Percentiles rank a stretch among this genome's conserved stretches.
Evolutionary conservation across 306 rosid genomes (phyloP).

Genomic region (Quercus agrifolia): DNA sequence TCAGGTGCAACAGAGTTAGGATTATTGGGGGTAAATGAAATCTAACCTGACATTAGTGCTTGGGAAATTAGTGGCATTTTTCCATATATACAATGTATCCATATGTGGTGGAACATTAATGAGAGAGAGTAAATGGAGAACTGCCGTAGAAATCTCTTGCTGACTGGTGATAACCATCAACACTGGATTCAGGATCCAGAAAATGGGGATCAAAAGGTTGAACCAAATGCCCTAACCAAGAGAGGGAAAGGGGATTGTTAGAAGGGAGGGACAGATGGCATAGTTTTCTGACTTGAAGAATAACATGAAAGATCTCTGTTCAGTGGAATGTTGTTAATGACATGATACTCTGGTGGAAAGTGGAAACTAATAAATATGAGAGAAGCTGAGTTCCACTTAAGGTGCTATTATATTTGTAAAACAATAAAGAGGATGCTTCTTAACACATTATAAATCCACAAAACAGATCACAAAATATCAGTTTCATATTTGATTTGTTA

Average conservation of each 20-base stretch:
- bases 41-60: neutral
- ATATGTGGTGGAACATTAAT: too few relatives aligned
- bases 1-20: neutral
- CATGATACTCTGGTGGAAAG: too few relatives aligned
- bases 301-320: too few relatives aligned
- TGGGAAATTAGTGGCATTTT: neutral
- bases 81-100: too few relatives aligned
- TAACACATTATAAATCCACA: too few relatives aligned
- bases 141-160: too few relatives aligned
- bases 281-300: neutral
- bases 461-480: neutral
- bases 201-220: neutral
- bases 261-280: neutral
- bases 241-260: neutral
- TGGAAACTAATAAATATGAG: neutral
- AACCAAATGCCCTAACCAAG: neutral
- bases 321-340: too few relatives aligned
- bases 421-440: neutral
- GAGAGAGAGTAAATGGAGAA: too few relatives aligned
- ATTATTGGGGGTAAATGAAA: neutral
- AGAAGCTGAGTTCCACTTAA: neutral
- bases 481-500: neutral
- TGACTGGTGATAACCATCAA: neutral
- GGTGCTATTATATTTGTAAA: neutral
- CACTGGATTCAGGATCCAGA: neutral